These are phyloP conservation scores for Edaphochlamys debaryana DNA, from an alignment of 139 green algal species.

Conservation along the genomic window DNA sequence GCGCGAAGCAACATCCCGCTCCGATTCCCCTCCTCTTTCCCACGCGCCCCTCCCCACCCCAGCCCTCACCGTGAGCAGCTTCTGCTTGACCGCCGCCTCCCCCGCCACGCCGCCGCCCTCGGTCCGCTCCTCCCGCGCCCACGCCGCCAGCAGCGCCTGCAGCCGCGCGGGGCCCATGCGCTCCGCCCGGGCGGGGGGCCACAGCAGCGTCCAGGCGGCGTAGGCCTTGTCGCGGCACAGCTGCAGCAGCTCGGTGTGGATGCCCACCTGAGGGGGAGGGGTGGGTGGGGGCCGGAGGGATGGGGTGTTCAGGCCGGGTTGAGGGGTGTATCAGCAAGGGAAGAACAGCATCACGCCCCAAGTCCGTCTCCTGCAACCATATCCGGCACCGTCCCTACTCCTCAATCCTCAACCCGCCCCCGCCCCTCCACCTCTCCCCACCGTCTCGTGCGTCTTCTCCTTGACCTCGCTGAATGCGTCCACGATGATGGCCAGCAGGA, in stretches of 20 bases:
- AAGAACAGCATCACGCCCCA: too few relatives aligned
- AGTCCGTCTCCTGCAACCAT: too few relatives aligned
- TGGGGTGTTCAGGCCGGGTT: too few relatives aligned
- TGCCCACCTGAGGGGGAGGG: slow-evolving; percentile 39
- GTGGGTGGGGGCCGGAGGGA: too few relatives aligned
- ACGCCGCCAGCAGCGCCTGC: slow-evolving; percentile 68
- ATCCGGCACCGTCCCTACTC: too few relatives aligned
- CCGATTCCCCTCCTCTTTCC: too few relatives aligned
- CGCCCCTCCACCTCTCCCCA: too few relatives aligned
- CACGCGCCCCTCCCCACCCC: too few relatives aligned
- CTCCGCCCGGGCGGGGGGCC: slow-evolving; percentile 55
- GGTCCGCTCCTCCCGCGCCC: slow-evolving; percentile 58
- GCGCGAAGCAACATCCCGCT: too few relatives aligned
- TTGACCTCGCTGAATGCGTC: slow-evolving; percentile 86
- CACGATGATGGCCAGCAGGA: slow-evolving; percentile 90
- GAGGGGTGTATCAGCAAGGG: too few relatives aligned
- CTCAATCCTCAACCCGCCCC: too few relatives aligned
- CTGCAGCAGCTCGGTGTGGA: slow-evolving; percentile 76
- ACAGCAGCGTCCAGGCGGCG: too few relatives aligned
- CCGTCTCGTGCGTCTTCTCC: slow-evolving; percentile 75
- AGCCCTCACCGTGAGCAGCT: slow-evolving; percentile 47
- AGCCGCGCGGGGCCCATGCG: slow-evolving; percentile 54
- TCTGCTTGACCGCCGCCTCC: slow-evolving; percentile 33
- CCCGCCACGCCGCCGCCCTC: slow-evolving; percentile 21
- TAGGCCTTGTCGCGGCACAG: slow-evolving; percentile 66